A percentile compares a stretch with the other conserved stretches of the same genome.
These are phyloP conservation scores for Reticulascus tulasneorum DNA, from an alignment of 2,329 filamentous ascomycete genomes.

Conservation along the genomic window DNA sequence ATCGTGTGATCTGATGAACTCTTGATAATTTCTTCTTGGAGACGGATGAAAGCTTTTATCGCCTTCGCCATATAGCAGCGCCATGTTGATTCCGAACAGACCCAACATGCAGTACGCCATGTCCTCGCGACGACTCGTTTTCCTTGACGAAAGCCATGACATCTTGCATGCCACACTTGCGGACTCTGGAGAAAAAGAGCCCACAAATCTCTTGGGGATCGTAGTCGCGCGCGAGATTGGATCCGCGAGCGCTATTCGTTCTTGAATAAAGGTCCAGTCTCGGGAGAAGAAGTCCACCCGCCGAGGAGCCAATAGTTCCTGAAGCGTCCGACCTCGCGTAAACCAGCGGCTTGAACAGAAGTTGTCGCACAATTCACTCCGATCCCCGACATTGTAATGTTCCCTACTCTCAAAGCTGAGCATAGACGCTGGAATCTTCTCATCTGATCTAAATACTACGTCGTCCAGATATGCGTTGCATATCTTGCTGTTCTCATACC, in stretches of 20 bases:
- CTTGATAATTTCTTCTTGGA: slow-evolving; percentile 13
- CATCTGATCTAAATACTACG: neutral
- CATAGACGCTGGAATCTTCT: neutral
- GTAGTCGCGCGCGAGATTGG: slow-evolving; percentile 12
- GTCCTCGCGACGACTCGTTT: slow-evolving; percentile 20
- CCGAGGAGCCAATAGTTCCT: slow-evolving; percentile 14
- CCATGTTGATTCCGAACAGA: slow-evolving; percentile 24
- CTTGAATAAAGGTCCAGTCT: slow-evolving; percentile 6
- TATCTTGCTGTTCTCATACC: slow-evolving; percentile 9
- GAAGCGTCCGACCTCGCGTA: slow-evolving; percentile 15
- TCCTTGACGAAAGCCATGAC: slow-evolving; percentile 22
- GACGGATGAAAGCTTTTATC: slow-evolving; percentile 17
- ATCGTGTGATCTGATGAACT: slow-evolving; percentile 10
- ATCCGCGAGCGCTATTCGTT: slow-evolving; percentile 2
- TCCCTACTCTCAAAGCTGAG: no score
- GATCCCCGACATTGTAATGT: no score
- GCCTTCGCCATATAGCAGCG: slow-evolving; percentile 24
- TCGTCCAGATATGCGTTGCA: slow-evolving; percentile 14
- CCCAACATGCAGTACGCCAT: slow-evolving; percentile 24
- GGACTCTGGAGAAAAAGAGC: no score
- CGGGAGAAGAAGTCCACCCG: slow-evolving; percentile 13
- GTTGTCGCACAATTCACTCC: neutral
- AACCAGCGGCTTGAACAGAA: slow-evolving; percentile 14
- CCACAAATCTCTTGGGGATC: no score
- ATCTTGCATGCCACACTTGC: slow-evolving; percentile 22